Evolutionary conservation across 1,284 basidiomycete species (phyloP), one percentile per base, ranked within the genome.

Genomic region (Fomes fomentarius): DNA sequence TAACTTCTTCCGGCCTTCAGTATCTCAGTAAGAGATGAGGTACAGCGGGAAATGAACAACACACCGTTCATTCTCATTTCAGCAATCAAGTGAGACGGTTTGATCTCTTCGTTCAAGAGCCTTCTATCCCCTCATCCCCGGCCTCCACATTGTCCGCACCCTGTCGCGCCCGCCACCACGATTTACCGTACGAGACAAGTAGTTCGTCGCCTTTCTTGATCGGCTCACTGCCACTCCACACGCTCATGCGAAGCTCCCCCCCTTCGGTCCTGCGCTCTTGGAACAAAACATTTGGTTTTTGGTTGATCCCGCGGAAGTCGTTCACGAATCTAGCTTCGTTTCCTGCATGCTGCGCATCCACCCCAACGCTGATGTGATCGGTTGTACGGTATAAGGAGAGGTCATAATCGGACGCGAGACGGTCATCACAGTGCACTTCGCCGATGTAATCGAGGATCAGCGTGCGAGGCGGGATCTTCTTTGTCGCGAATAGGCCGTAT

Each of bases 241-340:
- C 79, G 60, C 85, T 80, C 81, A 96, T 94, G 49, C 86, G 76
- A 59, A 91, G 68, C 69, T 89, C 89, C 19, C 89, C 91, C n/a
- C 62, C 64, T 28, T 64, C 65, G 8, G 78, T 77, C 56, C 80
- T 76, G 33, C 77, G 75, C 30, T 93, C 84, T 56, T 78, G 73
- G 66, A 96, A 96, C 45, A 84, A 69, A 0, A 87, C 90, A 64
- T 96, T 96, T 2, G 93, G 85, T 62, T 74, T 84, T 11, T 69
- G 62, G 43, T 72, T 72, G 22, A 93, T 76, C 4, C 92, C 92
- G 47, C 94, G 81, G 70, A 87, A 96, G 72, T 96, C 94, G 63
- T 96, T 96, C 57, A 93, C 79, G 69, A 95, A 94, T 60, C 93
- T 78, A 3, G 86, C 89, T 66, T 94, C 92, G 71, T 94, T 96